Conservation (phyloP, 805 yeast genomes). For the Starmerella roubikii region DNA sequence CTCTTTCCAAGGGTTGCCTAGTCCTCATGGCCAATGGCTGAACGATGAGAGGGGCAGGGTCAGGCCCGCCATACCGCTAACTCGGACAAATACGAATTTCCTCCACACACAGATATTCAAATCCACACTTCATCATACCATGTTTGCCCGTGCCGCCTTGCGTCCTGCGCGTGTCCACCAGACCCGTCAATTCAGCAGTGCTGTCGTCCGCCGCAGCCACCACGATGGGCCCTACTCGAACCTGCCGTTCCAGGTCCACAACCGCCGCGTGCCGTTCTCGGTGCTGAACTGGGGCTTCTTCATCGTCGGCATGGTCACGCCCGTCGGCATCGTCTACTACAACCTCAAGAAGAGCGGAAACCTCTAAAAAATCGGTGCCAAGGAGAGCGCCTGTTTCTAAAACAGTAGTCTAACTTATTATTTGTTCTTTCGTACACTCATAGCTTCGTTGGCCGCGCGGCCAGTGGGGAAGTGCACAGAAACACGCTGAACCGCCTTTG, state of each 20-base stretch:
- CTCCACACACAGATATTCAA: no score
- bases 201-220: conserved; percentile 27
- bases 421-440: neutral
- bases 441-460: neutral
- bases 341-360: conserved; percentile 80
- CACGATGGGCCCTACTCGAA: conserved; percentile 81
- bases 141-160: conserved; percentile 16
- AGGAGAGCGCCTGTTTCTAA: neutral
- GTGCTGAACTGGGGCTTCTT: conserved; percentile 69
- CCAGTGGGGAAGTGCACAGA: neutral
- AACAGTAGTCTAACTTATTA: neutral
- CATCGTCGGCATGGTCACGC: conserved; percentile 52
- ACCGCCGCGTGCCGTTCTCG: conserved; percentile 82
- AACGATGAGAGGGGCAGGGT: no score
- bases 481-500: neutral
- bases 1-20: no score
- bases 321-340: conserved; percentile 65
- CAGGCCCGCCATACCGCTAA: no score
- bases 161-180: conserved; percentile 12
- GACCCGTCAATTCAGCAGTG: conserved; percentile 18
- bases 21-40: no score
- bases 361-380: conserved; percentile 15
- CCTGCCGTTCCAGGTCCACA: conserved; percentile 87
- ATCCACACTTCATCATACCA: neutral
- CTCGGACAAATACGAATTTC: no score